phyloP scores from a whole-genome alignment of 2,329 filamentous ascomycete genomes.

The Exophiala aquamarina region DNA sequence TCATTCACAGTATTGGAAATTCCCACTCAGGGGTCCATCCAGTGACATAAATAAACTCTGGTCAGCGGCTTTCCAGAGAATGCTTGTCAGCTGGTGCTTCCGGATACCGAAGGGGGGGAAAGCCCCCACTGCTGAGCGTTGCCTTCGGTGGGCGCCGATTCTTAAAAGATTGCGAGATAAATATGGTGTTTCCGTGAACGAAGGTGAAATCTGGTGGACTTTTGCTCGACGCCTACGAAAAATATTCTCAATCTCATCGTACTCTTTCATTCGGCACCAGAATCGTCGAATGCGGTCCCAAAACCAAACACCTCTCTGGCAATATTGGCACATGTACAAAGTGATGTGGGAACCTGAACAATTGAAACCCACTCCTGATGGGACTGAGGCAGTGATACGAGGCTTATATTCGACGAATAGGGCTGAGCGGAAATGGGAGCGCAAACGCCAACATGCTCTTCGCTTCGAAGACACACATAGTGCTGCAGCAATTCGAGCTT shows the following conservation, averaged over 20 bases:
- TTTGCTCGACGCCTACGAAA: slow-evolving; percentile 14
- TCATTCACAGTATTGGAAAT: background rate
- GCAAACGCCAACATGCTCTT: too few relatives aligned
- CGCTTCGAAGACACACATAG: too few relatives aligned
- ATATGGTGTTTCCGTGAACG: slow-evolving; percentile 19
- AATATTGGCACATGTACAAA: slow-evolving; percentile 20
- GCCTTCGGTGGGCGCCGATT: slow-evolving; percentile 21
- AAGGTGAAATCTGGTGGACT: slow-evolving; percentile 13
- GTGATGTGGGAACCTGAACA: slow-evolving; percentile 16
- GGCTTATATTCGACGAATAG: too few relatives aligned
- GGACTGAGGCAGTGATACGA: too few relatives aligned
- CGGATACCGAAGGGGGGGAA: slow-evolving; percentile 13
- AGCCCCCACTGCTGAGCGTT: slow-evolving; percentile 14
- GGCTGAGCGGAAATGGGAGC: too few relatives aligned
- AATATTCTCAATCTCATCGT: slow-evolving; percentile 10
- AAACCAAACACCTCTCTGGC: slow-evolving; percentile 2
- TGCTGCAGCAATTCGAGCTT: background rate
- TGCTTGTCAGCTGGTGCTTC: slow-evolving; percentile 54
- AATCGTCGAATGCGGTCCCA: slow-evolving; percentile 8
- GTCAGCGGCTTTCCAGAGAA: slow-evolving; percentile 42
- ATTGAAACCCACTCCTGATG: slow-evolving; percentile 8
- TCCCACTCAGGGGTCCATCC: slow-evolving; percentile 5
- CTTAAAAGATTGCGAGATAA: slow-evolving; percentile 18
- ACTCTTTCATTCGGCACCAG: background rate
- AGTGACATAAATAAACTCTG: slow-evolving; percentile 42